Evolutionary conservation across 179 eudicot species (phyloP).

Genomic region (Dionaea muscipula): DNA sequence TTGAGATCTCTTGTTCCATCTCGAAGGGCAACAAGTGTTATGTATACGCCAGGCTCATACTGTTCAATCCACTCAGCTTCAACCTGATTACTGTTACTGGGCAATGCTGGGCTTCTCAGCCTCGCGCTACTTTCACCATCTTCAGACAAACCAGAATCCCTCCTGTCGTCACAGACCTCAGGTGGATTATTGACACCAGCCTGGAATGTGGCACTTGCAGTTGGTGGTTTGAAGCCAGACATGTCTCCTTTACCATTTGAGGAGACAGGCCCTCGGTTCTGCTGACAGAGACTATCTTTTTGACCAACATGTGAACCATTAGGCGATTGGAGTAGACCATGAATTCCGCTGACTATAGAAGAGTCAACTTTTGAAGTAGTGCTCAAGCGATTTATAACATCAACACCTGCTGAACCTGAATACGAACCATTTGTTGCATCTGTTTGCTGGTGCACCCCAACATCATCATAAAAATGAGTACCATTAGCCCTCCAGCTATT

Average conservation of each 20-base stretch:
- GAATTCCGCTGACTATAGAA: slow-evolving; percentile 23
- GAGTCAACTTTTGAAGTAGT: slow-evolving; percentile 19
- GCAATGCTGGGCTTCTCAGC: slow-evolving; percentile 26
- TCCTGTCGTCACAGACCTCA: slow-evolving; percentile 32
- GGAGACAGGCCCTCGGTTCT: slow-evolving; percentile 21
- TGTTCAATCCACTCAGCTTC: slow-evolving; percentile 99
- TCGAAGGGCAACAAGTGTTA: slow-evolving; percentile 75
- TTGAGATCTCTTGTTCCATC: slow-evolving; percentile 97
- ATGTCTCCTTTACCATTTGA: slow-evolving; percentile 29
- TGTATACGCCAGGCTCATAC: slow-evolving; percentile 94
- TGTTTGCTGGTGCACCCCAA: slow-evolving; percentile 28
- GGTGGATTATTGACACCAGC: slow-evolving; percentile 27
- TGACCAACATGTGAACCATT: slow-evolving; percentile 19
- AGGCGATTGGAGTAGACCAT: slow-evolving; percentile 25
- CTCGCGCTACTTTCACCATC: slow-evolving; percentile 41
- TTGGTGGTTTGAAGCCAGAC: slow-evolving; percentile 25
- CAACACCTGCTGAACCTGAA: slow-evolving; percentile 18
- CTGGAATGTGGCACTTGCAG: slow-evolving; percentile 27
- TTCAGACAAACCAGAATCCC: slow-evolving; percentile 28
- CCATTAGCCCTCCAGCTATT: slow-evolving; percentile 65
- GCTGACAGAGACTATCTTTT: slow-evolving; percentile 22
- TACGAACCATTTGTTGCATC: slow-evolving; percentile 20
- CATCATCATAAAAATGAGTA: slow-evolving; percentile 30
- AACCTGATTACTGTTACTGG: slow-evolving; percentile 41
- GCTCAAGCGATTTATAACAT: slow-evolving; percentile 17